Percentiles rank a stretch among this genome's conserved stretches.
Evolutionary conservation across 1,284 basidiomycete genomes (phyloP).

Genomic region (Naganishia cerealis): DNA sequence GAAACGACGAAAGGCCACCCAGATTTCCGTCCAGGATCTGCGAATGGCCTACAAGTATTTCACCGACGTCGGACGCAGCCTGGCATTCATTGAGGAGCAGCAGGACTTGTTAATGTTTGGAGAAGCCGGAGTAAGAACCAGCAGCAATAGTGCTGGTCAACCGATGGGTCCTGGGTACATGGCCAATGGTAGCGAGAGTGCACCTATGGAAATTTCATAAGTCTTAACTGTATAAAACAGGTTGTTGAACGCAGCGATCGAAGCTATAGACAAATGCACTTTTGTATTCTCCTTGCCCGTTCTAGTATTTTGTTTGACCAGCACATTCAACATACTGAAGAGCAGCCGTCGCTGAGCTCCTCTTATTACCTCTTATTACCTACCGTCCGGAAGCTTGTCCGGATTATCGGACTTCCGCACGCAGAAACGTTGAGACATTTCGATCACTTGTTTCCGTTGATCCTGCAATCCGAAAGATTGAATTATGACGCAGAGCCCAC

Average conservation of each 20-base stretch:
- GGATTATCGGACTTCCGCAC: not conserved
- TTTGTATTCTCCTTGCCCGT: not conserved
- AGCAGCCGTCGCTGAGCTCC: too few relatives aligned
- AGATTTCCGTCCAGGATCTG: constrained; percentile 80
- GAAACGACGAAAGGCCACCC: constrained; percentile 71
- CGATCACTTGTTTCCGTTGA: constrained; percentile 2
- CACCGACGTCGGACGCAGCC: constrained; percentile 91
- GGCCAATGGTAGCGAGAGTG: constrained; percentile 11
- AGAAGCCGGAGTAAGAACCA: constrained; percentile 38
- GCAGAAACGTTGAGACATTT: not conserved
- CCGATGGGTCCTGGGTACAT: constrained; percentile 13
- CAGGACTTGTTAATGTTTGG: constrained; percentile 65
- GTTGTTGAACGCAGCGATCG: not conserved
- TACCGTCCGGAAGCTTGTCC: not conserved
- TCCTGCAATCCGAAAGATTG: not conserved
- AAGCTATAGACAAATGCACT: not conserved
- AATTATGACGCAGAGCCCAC: not conserved
- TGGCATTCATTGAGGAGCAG: constrained; percentile 84
- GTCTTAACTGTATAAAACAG: not conserved
- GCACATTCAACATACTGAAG: too few relatives aligned
- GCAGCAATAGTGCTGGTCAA: constrained; percentile 16
- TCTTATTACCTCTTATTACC: too few relatives aligned
- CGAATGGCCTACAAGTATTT: constrained; percentile 83
- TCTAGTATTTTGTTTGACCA: too few relatives aligned
- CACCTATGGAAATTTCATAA: constrained; percentile 29